phyloP scores from a whole-genome alignment of 345 rosid species.

The Eucalyptus cloeziana region DNA sequence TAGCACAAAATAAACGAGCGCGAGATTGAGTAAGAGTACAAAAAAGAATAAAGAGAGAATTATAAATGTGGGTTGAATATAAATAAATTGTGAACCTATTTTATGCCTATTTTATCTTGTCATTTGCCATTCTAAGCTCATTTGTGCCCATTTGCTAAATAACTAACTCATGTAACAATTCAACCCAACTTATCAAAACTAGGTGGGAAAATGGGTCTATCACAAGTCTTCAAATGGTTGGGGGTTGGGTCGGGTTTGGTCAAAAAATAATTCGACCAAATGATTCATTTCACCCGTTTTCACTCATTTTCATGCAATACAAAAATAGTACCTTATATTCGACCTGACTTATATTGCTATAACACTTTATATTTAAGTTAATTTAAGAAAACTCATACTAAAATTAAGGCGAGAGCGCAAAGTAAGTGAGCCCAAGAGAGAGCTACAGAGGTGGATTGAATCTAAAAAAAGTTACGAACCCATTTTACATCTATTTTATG shows the following conservation, averaged over 20 bases:
- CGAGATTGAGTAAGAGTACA: not conserved
- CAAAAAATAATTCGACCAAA: no score
- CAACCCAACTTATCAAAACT: not conserved
- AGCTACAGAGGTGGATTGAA: not conserved
- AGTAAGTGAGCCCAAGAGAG: accelerated
- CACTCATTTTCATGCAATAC: not conserved
- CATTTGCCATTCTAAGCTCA: not conserved
- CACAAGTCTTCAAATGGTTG: no score
- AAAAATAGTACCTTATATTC: no score
- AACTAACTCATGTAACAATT: accelerated
- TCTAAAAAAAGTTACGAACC: not conserved
- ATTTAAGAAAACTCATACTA: not conserved
- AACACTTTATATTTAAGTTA: no score
- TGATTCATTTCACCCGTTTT: no score
- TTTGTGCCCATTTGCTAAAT: no score
- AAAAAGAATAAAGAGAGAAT: no score
- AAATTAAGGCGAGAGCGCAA: accelerated
- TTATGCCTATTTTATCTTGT: no score
- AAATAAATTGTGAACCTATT: not conserved
- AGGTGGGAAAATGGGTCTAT: no score
- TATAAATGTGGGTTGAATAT: not conserved
- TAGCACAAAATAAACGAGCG: accelerated
- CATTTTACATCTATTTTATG: no score
- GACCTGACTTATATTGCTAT: not conserved
- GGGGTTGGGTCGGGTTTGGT: accelerated